A percentile compares a stretch with the other conserved stretches of the same genome.
These are phyloP conservation scores for Gossypium arboreum DNA, from an alignment of 345 rosid species.

Conservation along the genomic window DNA sequence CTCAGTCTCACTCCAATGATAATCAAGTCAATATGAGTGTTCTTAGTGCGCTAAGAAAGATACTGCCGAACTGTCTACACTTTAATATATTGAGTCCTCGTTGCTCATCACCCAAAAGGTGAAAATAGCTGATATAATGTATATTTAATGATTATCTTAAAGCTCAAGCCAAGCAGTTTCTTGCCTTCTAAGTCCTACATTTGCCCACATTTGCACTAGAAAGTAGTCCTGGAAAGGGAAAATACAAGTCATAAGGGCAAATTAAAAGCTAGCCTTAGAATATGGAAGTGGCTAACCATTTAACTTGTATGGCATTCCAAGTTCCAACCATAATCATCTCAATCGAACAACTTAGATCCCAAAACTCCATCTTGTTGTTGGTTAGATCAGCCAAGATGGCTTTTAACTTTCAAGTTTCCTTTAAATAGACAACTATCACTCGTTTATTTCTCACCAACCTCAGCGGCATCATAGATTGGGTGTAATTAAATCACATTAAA, in stretches of 20 bases:
- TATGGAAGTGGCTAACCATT: background rate
- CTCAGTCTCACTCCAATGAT: background rate
- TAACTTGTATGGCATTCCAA: background rate
- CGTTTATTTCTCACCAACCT: constrained; percentile 12
- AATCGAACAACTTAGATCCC: constrained; percentile 8
- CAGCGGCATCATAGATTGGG: background rate
- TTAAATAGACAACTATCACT: background rate
- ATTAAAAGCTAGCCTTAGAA: background rate
- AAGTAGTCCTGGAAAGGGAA: background rate
- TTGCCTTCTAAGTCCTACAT: constrained; percentile 30
- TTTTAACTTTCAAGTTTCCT: background rate
- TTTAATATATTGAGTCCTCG: background rate
- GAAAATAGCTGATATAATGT: background rate
- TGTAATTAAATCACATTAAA: constrained; percentile 12
- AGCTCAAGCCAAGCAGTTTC: constrained; percentile 13
- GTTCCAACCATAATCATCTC: constrained; percentile 7
- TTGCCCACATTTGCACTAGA: background rate
- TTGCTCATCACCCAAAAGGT: background rate
- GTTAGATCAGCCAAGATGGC: constrained; percentile 12
- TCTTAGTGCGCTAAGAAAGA: background rate
- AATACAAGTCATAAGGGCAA: background rate
- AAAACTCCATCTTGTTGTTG: background rate
- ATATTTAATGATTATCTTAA: background rate
- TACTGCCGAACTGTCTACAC: background rate
- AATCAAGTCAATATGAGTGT: background rate